phyloP scores from a whole-genome alignment of 805 yeast species.

The Candida silvatica region DNA sequence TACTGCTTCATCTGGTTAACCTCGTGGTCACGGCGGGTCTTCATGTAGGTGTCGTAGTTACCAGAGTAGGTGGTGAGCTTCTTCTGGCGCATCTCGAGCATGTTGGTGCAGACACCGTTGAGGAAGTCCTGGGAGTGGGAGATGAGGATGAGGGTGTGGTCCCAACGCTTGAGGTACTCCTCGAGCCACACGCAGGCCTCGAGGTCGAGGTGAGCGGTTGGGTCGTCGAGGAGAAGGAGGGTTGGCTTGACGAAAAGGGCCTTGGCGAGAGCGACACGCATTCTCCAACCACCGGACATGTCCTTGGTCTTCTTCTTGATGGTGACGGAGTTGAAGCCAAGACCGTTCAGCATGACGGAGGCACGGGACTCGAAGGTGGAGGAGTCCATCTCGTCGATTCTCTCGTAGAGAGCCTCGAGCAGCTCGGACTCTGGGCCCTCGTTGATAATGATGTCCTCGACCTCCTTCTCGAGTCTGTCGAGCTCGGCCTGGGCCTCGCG shows the following conservation, averaged over 20 bases:
- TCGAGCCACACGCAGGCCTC: conserved; percentile 99
- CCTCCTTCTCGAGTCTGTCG: conserved; percentile 79
- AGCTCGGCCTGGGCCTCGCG: conserved; percentile 92
- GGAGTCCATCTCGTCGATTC: conserved; percentile 94
- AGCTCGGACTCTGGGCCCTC: conserved; percentile 91
- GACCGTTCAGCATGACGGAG: conserved; percentile 90
- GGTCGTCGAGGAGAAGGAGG: conserved; percentile 88
- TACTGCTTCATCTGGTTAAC: conserved; percentile 98
- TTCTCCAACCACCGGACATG: conserved; percentile 99
- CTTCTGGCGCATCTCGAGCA: conserved; percentile 95
- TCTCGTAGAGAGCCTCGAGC: conserved; percentile 86
- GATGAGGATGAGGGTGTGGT: conserved; percentile 85
- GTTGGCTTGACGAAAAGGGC: conserved; percentile 98
- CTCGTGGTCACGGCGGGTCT: conserved; percentile 90
- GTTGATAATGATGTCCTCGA: conserved; percentile 79
- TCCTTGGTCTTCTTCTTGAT: conserved; percentile 93
- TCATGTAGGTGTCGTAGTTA: conserved; percentile 94
- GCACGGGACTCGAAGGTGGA: conserved; percentile 95
- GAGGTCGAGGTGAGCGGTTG: conserved; percentile 98
- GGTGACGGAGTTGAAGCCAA: conserved; percentile 85
- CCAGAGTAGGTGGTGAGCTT: conserved; percentile 80
- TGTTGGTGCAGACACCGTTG: conserved; percentile 96
- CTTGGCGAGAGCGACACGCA: conserved; percentile 98
- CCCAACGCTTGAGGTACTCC: conserved; percentile 92
- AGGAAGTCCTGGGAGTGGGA: conserved; percentile 99